These are phyloP conservation scores for Diplodia seriata DNA, from an alignment of 2,329 filamentous ascomycete species.

Conservation along the genomic window DNA sequence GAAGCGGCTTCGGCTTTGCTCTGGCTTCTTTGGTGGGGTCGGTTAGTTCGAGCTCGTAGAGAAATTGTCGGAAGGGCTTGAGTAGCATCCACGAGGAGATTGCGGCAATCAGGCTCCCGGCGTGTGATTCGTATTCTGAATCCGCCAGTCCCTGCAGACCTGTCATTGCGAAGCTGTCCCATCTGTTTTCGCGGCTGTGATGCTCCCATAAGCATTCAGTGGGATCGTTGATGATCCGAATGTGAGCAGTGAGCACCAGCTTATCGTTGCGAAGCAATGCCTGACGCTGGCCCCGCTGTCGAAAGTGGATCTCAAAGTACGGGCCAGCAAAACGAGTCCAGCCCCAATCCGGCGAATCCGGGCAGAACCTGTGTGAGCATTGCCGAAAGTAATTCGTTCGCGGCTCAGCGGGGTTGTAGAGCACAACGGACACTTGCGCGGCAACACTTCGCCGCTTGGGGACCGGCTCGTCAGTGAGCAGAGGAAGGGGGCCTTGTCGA, in stretches of 20 bases:
- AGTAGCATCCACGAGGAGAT: slow-evolving; percentile 66
- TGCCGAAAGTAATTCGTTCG: slow-evolving; percentile 63
- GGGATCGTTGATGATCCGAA: slow-evolving; percentile 66
- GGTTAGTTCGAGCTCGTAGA: slow-evolving; percentile 59
- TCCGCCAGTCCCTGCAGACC: slow-evolving; percentile 55
- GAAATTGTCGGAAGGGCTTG: slow-evolving; percentile 63
- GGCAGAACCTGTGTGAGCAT: slow-evolving; percentile 66
- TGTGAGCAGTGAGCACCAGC: slow-evolving; percentile 67
- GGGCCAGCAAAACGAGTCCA: slow-evolving; percentile 68
- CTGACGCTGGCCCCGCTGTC: slow-evolving; percentile 64
- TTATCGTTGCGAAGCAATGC: slow-evolving; percentile 67
- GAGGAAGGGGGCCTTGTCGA: slow-evolving; percentile 48
- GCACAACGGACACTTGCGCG: slow-evolving; percentile 67
- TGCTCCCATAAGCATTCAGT: slow-evolving; percentile 69
- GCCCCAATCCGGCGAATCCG: slow-evolving; percentile 66
- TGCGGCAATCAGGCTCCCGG: slow-evolving; percentile 58
- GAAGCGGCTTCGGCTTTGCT: slow-evolving; percentile 58
- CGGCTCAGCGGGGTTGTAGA: slow-evolving; percentile 69
- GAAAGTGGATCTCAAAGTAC: slow-evolving; percentile 63
- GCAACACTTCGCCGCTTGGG: slow-evolving; percentile 55
- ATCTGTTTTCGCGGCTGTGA: slow-evolving; percentile 60
- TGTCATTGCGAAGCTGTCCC: slow-evolving; percentile 64
- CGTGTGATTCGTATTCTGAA: slow-evolving; percentile 36
- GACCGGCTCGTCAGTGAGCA: slow-evolving; percentile 43
- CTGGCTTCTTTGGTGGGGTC: slow-evolving; percentile 55